Evolutionary conservation across 805 yeast genomes (phyloP), one percentile per base, ranked within the genome.

Genomic region (Candida ovalis): DNA sequence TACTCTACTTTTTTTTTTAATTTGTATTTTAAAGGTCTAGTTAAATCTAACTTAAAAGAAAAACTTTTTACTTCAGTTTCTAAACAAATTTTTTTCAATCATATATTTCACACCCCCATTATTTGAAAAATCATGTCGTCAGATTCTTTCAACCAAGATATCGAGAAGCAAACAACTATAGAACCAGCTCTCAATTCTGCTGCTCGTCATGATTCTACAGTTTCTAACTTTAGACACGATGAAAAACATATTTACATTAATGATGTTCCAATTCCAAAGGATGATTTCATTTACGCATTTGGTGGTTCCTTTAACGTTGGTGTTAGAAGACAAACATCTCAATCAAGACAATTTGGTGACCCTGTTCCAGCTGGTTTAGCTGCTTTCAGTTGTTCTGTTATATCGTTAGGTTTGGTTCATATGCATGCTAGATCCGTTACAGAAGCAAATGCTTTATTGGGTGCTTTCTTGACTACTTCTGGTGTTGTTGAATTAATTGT

Each of bases 271-370:
- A 76, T 80, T 63, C 70, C 72, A 47, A 73, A 78, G 46, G 71
- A 71, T 25, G 90, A 84, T 47, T 75, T 84, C 53, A 63, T 80
- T 54, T 70, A 71, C 30, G 89, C 88, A 2, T 82, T 83, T 59
- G 87, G 85, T 15, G 87, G 86, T 58, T 70, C 71, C 9, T 65
- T 76, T 48, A 72, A 73, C 43, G 71, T 78, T 4, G 75, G 80
- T 44, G 59, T 67, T 33, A 55, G 69, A 45, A 58, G 54, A 38
- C 55, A 49, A 21, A 63, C 69, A 10, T 30, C 58, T 18, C 53
- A 61, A 17, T 33, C 58, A 15, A 51, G 58, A 30, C 57, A 58
- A 21, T 63, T 59, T 45, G 76, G 70, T 15, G 76, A 76, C 55
- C 80, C 83, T 1, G 77, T 81, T 10, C 81, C 82, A 1, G 68